Evolutionary conservation across 2,329 filamentous ascomycete genomes (phyloP).

Genomic region (Neoascochyta sp.): DNA sequence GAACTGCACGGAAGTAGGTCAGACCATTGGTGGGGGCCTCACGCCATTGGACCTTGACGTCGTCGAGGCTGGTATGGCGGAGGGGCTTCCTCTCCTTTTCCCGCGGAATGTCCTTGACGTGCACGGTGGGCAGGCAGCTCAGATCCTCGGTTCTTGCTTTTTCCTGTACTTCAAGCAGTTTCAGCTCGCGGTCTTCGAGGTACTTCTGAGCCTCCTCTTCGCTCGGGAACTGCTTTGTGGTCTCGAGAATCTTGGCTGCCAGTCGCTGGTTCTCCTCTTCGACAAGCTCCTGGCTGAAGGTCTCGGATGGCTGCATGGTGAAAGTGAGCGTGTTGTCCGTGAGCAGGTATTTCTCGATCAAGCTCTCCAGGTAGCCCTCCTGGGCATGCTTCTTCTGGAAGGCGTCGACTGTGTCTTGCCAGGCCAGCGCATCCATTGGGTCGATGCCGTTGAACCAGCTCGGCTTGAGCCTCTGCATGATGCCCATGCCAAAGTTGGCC

Average conservation of each 20-base stretch:
- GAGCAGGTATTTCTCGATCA: constrained; percentile 86
- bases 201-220: constrained; percentile 67
- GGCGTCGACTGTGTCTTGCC: constrained; percentile 80
- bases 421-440: constrained; percentile 84
- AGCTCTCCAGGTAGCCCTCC: constrained; percentile 74
- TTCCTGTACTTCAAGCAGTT: constrained; percentile 76
- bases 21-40: constrained; percentile 92
- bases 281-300: constrained; percentile 69
- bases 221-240: constrained; percentile 64
- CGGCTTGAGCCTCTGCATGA: constrained; percentile 83
- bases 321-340: constrained; percentile 86
- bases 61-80: constrained; percentile 54
- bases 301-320: constrained; percentile 83
- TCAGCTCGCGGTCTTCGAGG: constrained; percentile 73
- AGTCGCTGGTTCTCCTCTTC: constrained; percentile 74
- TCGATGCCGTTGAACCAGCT: constrained; percentile 96
- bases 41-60: constrained; percentile 77
- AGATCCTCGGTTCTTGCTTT: constrained; percentile 80
- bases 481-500: constrained; percentile 85
- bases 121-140: constrained; percentile 80
- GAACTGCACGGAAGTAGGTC: constrained; percentile 91
- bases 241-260: constrained; percentile 68
- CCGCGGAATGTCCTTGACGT: constrained; percentile 84
- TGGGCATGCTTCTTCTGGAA: constrained; percentile 76
- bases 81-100: constrained; percentile 70